Evolutionary conservation across 2,329 filamentous ascomycete genomes (phyloP), one percentile per base, ranked within the genome.

Genomic region (Fusarium incarnatum): DNA sequence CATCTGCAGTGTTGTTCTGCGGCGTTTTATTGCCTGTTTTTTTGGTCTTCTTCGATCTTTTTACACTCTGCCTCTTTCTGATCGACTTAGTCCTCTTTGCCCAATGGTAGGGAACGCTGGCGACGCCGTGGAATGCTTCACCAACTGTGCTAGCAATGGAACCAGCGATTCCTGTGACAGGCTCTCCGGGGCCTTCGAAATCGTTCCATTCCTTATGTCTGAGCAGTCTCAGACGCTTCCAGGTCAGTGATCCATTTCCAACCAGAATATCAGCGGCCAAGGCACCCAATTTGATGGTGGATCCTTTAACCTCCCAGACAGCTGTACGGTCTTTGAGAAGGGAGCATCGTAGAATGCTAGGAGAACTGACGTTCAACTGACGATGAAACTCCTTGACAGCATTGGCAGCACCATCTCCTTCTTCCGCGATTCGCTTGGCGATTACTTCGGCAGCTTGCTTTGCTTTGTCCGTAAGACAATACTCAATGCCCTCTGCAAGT

Each of bases 201-300:
- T 93, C 91, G 70, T 92, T 92, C 90, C 91, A 94, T 72, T 92
- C 90, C 53, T 86, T 87, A 72, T 92, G 89, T 11, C 91, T 83
- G 11, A 92, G 74, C 1, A 93, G 82, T 15, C 87, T 85, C 48
- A 94, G 78, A 61, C 88, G 86, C 58, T 85, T 87, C 87, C 89
- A 92, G 25, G 84, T 83, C 23, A 92, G 75, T 67, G 87, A 84
- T n/a, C 88, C 88, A 67, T 83, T 84, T 34, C 86, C 83, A 6
- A 91, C 87, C 3, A 92, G 79, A 3, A 92, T 81, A 27, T 92
- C 87, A 1, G 91, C 91, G 4, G 91, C 91, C 41, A 92, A 70
- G 0, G 89, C 82, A 61, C 87, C 89, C 1, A 94, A 80, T 70
- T 87, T 83, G 30, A 93, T 75, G 20, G 83, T 84, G 0, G 88